Evolutionary conservation across 1,139 yeast species (phyloP), one percentile per base, ranked within the genome.

Genomic region (Hemisphaericaspora xylanilytica): DNA sequence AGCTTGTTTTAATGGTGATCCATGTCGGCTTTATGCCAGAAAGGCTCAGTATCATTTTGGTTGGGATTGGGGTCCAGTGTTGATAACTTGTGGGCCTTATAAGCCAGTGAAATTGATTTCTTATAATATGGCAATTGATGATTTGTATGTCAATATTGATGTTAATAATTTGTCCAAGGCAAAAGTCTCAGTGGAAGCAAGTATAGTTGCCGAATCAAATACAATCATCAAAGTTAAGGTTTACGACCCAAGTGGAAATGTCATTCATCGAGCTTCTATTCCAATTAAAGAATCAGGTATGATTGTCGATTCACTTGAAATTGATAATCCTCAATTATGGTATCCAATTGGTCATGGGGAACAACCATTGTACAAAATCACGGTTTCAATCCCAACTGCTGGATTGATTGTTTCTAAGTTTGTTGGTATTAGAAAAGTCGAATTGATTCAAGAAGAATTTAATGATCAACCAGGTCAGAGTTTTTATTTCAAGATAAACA

Each of bases 51-150:
- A 73, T 48, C 79, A 75, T 43, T 75, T 62, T 50, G 81, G 81
- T 3, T 75, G 81, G 81, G 81, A 75, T 51, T 75, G 81, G 81
- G 80, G 80, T 9, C 80, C 79, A 6, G 51, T 61, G 1, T 50
- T 73, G 35, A 56, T 71, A 50, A 64, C 74, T 12, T 69, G 75
- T 51, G 80, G 80, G 5, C 75, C 75, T 9, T 72, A 59, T 48
- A 59, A 59, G 41, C 75, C 74, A 0, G 61, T 73, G 1, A 55
- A 51, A 24, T 50, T 71, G 28, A 49, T 63, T 24, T 47, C 59
- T 4, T 63, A 57, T 38, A 40, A 55, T 7, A 35, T 43, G 3
- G 29, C 32, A 11, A 47, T 60, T 24, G 42, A 47, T 2, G 55
- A 56, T 38, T 54, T 56, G 10, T 56, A 51, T 34, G 50, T 55